Percentiles rank a stretch among this genome's conserved stretches.
phyloP scores from a whole-genome alignment of 345 rosid species.

The Durio zibethinus region DNA sequence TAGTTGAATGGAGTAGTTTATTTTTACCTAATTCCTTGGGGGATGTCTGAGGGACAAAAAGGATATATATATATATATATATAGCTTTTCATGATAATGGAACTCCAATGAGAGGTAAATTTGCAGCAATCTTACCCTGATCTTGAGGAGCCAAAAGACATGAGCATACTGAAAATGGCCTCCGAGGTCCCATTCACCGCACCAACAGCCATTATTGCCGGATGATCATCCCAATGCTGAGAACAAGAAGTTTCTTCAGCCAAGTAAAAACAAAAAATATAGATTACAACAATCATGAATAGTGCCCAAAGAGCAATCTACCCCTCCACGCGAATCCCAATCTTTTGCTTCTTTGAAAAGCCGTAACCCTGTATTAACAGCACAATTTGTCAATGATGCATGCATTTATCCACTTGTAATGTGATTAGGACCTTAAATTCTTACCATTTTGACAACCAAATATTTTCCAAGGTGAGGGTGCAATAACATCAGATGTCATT shows the following conservation, averaged over 20 bases:
- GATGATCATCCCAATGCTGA: constrained; percentile 89
- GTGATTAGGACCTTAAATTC: constrained; percentile 4
- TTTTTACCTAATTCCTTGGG: neutral
- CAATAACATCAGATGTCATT: constrained; percentile 69
- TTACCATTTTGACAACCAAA: constrained; percentile 94
- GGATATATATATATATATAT: no score
- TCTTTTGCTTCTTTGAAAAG: constrained; percentile 94
- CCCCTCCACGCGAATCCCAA: constrained; percentile 57
- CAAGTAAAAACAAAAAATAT: neutral
- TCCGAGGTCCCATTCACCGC: constrained; percentile 77
- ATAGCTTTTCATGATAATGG: neutral
- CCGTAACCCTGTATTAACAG: constrained; percentile 57
- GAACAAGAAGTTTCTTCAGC: constrained; percentile 14
- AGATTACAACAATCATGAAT: neutral
- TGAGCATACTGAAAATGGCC: constrained; percentile 66
- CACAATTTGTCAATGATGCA: neutral
- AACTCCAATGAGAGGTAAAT: neutral
- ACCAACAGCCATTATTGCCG: constrained; percentile 97
- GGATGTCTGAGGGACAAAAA: neutral
- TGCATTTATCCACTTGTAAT: constrained; percentile 1
- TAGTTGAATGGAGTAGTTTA: no score
- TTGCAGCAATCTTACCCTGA: constrained; percentile 64
- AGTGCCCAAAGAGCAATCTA: constrained; percentile 25
- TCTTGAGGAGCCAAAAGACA: constrained; percentile 82
- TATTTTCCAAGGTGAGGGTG: constrained; percentile 93